Evolutionary conservation across 257 asterid genomes (phyloP).

Genomic region (Lycium barbarum): DNA sequence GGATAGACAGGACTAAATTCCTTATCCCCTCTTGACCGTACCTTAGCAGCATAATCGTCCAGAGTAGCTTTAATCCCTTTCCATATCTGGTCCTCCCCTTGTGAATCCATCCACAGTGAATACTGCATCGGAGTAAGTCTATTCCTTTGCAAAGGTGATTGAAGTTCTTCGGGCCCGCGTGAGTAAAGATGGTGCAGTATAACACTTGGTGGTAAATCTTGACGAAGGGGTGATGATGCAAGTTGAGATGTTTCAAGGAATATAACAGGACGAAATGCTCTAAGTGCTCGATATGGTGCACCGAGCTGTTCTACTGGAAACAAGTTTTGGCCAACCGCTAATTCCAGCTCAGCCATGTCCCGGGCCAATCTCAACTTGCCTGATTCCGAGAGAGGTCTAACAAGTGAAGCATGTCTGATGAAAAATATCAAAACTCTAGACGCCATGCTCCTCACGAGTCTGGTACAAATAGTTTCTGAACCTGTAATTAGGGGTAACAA

Average conservation of each 20-base stretch:
- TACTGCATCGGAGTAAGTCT: constrained; percentile 82
- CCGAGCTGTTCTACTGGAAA: constrained; percentile 97
- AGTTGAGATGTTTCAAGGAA: constrained; percentile 92
- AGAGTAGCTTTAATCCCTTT: constrained; percentile 87
- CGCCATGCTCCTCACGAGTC: constrained; percentile 90
- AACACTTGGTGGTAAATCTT: constrained; percentile 86
- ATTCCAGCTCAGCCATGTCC: constrained; percentile 96
- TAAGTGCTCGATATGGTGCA: constrained; percentile 87
- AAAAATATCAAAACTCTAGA: constrained; percentile 81
- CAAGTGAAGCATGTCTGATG: constrained; percentile 87
- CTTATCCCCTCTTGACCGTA: constrained; percentile 84
- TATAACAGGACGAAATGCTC: constrained; percentile 92
- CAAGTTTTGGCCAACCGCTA: constrained; percentile 84
- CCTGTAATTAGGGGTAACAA: constrained; percentile 27
- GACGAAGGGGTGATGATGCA: constrained; percentile 83
- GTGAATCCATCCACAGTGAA: constrained; percentile 95
- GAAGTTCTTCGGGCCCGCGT: constrained; percentile 88
- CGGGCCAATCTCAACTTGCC: constrained; percentile 97
- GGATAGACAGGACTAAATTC: constrained; percentile 92
- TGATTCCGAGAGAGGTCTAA: constrained; percentile 91
- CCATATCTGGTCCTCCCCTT: constrained; percentile 98
- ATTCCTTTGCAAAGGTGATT: constrained; percentile 90
- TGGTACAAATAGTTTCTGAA: constrained; percentile 80
- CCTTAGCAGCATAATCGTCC: constrained; percentile 84
- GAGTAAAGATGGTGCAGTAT: constrained; percentile 91